A percentile compares a stretch with the other conserved stretches of the same genome.
These are phyloP conservation scores for Pleurotus salmoneostramineus DNA, from an alignment of 768 basidiomycete species.

Conservation along the genomic window DNA sequence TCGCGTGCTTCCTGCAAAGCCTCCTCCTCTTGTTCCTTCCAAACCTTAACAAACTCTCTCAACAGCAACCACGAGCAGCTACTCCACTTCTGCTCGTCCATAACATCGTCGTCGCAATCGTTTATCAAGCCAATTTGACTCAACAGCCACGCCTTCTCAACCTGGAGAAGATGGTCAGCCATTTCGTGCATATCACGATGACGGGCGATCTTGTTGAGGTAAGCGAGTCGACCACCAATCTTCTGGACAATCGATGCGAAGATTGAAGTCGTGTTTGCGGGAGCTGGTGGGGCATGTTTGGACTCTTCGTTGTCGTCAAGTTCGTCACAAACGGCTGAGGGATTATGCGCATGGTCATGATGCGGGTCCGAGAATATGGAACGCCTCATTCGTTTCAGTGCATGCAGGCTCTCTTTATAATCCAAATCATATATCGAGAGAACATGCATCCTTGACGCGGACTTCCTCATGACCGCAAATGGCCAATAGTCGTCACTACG, in stretches of 20 bases:
- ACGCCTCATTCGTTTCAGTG: slow-evolving; percentile 48
- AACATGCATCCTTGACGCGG: slow-evolving; percentile 20
- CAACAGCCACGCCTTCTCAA: slow-evolving; percentile 77
- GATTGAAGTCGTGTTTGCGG: slow-evolving; percentile 2
- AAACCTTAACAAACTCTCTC: slow-evolving; percentile 64
- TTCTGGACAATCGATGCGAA: slow-evolving; percentile 20
- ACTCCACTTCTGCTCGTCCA: slow-evolving; percentile 91
- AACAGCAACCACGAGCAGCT: slow-evolving; percentile 80
- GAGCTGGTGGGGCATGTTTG: not conserved
- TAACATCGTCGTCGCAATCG: slow-evolving; percentile 82
- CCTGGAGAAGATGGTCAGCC: slow-evolving; percentile 61
- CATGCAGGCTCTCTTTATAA: slow-evolving; percentile 51
- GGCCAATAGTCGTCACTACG: slow-evolving; percentile 84
- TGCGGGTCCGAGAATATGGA: slow-evolving; percentile 15
- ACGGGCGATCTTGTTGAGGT: slow-evolving; percentile 63
- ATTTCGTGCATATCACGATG: slow-evolving; percentile 56
- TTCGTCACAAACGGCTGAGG: not conserved
- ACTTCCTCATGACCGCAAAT: slow-evolving; percentile 61
- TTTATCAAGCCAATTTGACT: slow-evolving; percentile 77
- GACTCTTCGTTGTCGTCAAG: not conserved
- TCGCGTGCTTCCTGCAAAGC: slow-evolving; percentile 33
- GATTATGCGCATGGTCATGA: slow-evolving; percentile 19
- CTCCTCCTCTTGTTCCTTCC: slow-evolving; percentile 44
- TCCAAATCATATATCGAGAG: slow-evolving; percentile 72
- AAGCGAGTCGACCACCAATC: slow-evolving; percentile 79